These are phyloP conservation scores for Platanthera zijinensis DNA, from an alignment of 106 monocot species.

Conservation along the genomic window DNA sequence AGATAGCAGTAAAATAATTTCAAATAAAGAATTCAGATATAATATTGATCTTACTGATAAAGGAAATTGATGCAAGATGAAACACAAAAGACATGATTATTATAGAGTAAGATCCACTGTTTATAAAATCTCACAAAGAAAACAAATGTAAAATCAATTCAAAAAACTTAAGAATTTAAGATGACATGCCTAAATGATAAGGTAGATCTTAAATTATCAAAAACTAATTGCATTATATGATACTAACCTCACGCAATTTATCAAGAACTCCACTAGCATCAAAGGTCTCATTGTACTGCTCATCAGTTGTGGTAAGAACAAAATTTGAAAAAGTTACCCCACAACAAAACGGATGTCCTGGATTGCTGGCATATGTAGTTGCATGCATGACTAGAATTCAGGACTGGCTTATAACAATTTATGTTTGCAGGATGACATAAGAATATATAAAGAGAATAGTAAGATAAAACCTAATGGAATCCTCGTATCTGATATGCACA, in stretches of 20 bases:
- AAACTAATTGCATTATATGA: neutral
- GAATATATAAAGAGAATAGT: no score
- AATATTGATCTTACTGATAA: neutral
- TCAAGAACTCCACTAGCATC: conserved; percentile 88
- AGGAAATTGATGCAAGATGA: neutral
- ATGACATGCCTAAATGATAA: no score
- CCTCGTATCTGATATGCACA: conserved; percentile 6
- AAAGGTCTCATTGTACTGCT: conserved; percentile 86
- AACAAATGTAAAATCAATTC: no score
- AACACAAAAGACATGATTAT: neutral
- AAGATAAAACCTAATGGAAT: no score
- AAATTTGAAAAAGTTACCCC: conserved; percentile 82
- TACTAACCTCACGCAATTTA: conserved; percentile 69
- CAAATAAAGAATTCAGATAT: no score
- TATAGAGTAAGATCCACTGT: neutral
- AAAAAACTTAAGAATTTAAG: no score
- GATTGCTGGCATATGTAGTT: conserved; percentile 43
- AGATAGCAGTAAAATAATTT: no score
- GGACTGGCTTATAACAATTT: conserved; percentile 24
- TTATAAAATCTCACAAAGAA: no score
- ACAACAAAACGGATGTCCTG: conserved; percentile 82
- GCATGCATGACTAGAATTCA: conserved; percentile 9
- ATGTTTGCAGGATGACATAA: no score
- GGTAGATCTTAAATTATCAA: neutral
- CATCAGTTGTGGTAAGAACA: conserved; percentile 84